Percentiles rank a stretch among this genome's conserved stretches.
Evolutionary conservation across 768 basidiomycete species (phyloP).

Genomic region (Russula compacta): DNA sequence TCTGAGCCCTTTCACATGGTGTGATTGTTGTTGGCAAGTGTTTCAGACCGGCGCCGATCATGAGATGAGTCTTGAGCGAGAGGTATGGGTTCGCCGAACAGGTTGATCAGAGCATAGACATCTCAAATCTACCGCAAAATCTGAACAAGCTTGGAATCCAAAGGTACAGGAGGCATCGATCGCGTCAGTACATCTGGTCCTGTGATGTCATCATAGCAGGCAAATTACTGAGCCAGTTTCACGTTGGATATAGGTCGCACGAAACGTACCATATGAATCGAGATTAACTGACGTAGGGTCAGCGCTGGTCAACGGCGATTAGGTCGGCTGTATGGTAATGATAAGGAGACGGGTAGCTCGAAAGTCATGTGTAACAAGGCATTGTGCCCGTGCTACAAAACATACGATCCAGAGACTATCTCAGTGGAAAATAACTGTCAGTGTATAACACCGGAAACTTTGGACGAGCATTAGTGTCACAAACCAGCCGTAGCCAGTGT

Average conservation of each 20-base stretch:
- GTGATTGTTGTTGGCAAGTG: not conserved
- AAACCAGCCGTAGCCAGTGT: not conserved
- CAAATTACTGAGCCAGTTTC: not conserved
- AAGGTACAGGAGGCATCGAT: not conserved
- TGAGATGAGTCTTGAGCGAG: no score
- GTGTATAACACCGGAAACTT: not conserved
- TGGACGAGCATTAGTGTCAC: not conserved
- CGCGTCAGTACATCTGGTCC: not conserved
- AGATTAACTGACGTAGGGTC: not conserved
- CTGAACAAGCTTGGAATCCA: slow-evolving; percentile 4
- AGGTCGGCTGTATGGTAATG: not conserved
- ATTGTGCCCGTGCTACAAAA: not conserved
- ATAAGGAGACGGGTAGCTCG: not conserved
- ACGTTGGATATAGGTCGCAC: not conserved
- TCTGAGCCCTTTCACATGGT: not conserved
- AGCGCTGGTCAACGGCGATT: not conserved
- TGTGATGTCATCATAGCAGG: slow-evolving; percentile 14
- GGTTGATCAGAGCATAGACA: not conserved
- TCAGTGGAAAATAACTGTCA: not conserved
- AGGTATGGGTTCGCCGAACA: not conserved
- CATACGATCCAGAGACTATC: not conserved
- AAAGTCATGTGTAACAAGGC: not conserved
- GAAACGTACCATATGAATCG: not conserved
- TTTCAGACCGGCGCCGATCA: not conserved
- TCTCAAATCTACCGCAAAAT: not conserved